These are phyloP conservation scores for Penicillium egyptiacum DNA, from an alignment of 495 filamentous ascomycete species.

Conservation along the genomic window DNA sequence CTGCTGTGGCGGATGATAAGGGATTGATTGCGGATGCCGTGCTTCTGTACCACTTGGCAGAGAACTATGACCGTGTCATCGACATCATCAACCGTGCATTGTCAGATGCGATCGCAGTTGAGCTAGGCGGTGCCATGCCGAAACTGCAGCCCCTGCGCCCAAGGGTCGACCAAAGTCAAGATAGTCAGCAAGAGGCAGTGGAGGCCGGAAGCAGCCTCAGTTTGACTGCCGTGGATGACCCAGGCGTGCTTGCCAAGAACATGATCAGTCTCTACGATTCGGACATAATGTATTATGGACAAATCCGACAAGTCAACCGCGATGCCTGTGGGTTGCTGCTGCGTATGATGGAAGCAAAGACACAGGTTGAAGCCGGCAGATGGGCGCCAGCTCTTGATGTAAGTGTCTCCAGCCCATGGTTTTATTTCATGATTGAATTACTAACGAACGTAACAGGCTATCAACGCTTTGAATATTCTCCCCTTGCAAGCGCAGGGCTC, in stretches of 20 bases:
- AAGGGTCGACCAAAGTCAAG: slow-evolving; percentile 30
- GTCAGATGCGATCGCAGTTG: slow-evolving; percentile 78
- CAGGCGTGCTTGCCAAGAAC: slow-evolving; percentile 69
- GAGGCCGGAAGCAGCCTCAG: slow-evolving; percentile 64
- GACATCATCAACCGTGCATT: slow-evolving; percentile 85
- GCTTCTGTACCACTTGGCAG: slow-evolving; percentile 88
- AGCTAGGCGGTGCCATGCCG: slow-evolving; percentile 73
- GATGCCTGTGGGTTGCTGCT: slow-evolving; percentile 71
- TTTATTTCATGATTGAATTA: slow-evolving; percentile 8
- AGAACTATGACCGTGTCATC: slow-evolving; percentile 90
- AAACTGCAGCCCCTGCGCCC: slow-evolving; percentile 78
- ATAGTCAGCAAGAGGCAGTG: slow-evolving; percentile 27
- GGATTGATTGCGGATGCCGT: slow-evolving; percentile 91
- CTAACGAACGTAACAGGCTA: slow-evolving; percentile 56
- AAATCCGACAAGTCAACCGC: slow-evolving; percentile 64
- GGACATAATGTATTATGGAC: slow-evolving; percentile 69
- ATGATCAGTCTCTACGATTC: slow-evolving; percentile 79
- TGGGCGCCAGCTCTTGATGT: slow-evolving; percentile 84
- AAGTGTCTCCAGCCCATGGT: slow-evolving; percentile 40
- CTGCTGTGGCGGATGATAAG: slow-evolving; percentile 87
- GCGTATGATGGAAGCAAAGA: slow-evolving; percentile 75
- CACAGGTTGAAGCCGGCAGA: slow-evolving; percentile 61
- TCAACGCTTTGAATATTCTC: slow-evolving; percentile 70
- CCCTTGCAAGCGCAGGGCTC: slow-evolving; percentile 70
- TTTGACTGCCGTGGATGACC: slow-evolving; percentile 83